Evolutionary conservation across 495 filamentous ascomycete species (phyloP), one percentile per base, ranked within the genome.

Genomic region (Umbilicaria muhlenbergii): DNA sequence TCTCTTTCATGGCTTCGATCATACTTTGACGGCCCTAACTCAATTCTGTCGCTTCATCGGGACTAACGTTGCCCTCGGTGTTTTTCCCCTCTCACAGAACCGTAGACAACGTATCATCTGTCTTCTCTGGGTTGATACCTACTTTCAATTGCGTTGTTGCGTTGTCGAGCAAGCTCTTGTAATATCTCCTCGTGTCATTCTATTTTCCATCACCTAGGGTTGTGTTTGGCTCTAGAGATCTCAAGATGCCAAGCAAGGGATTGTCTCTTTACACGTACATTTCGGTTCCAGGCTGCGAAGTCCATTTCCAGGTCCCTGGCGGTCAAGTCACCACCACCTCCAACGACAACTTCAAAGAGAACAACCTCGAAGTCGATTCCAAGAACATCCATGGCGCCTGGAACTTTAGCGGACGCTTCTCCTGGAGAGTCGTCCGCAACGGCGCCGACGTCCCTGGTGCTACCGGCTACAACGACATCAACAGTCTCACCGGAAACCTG

Each of bases 201-300:
- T 21, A 21, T 21, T 21, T 5, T 21, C 5, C 19, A 21, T 5
- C 19, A 21, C 19, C 19, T 21, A 2, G 5, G 19, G 19, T 21
- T 21, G 19, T 21, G 19, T 28, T 28, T 28, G 8, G 24, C 24
- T 28, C 24, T 28, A 0, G 6, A 28, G 8, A 28, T 8, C 5
- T 28, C 45, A 64, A 38, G n/a, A 73, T 70, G 69, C 69, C 67
- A 0, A 68, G 64, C 54, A 73, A 73, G 57, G 68, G 69, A 21
- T 52, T 71, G 39, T 61, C 63, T 16, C 54, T 51, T 13, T 69
- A 60, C 52, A 57, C 65, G n/a, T 73, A 69, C 58, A 65, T 69
- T 40, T 56, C 59, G 11, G 64, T 66, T 7, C 51, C 54, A 3
- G 66, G 60, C 51, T 58, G 59, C 46, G 43, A 52, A 16, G 62